Evolutionary conservation across 169 alveolate genomes (phyloP).

Genomic region (Eimeria mitis): DNA sequence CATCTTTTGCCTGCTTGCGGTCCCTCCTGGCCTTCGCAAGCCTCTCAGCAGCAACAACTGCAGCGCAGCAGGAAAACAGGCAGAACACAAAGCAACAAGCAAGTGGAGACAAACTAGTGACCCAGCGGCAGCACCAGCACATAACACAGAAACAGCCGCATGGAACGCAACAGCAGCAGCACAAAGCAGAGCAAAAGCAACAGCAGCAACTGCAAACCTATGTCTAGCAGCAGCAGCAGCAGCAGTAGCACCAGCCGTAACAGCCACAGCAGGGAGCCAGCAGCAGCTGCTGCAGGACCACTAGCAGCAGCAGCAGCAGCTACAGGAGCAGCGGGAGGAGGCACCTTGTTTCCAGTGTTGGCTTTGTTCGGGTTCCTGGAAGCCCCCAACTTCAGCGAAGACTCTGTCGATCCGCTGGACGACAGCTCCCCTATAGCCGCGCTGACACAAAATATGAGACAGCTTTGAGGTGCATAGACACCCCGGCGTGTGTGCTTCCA

Average conservation of each 20-base stretch:
- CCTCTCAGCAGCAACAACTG: conserved; percentile 51
- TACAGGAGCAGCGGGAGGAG: neutral
- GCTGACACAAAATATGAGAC: conserved; percentile 87
- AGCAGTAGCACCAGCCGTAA: neutral
- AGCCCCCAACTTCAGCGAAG: conserved; percentile 76
- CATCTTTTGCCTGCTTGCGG: conserved; percentile 18
- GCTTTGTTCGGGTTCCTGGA: conserved; percentile 59
- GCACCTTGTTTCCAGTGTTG: conserved; percentile 76
- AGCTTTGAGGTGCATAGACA: conserved; percentile 88
- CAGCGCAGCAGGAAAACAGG: conserved; percentile 15
- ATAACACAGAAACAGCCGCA: neutral
- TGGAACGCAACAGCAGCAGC: neutral
- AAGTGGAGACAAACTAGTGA: too few species aligned
- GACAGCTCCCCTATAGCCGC: conserved; percentile 51
- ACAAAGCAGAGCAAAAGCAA: neutral
- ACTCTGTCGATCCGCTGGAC: conserved; percentile 68
- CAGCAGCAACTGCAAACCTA: too few species aligned
- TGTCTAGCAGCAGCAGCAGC: neutral
- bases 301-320: conserved; percentile 18
- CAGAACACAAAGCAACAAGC: neutral
- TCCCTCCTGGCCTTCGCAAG: conserved; percentile 39
- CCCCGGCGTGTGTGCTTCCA: conserved; percentile 88
- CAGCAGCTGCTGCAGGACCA: neutral
- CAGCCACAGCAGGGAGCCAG: too few species aligned
- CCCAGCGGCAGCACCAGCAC: neutral